Conservation (phyloP, 345 rosid genomes). For the Aegle marmelos region DNA sequence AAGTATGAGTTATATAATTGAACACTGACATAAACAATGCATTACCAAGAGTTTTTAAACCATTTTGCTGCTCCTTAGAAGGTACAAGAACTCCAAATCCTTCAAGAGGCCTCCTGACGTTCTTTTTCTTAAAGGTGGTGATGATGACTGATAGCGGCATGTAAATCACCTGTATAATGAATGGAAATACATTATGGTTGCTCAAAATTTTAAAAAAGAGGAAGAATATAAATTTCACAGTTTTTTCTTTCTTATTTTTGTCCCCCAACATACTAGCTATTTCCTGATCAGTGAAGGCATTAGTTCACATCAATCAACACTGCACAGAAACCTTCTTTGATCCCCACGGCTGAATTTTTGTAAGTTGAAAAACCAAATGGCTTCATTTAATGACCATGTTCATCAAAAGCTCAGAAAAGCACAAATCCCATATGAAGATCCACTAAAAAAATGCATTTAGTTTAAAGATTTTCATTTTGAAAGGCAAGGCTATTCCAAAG, state of each 20-base stretch:
- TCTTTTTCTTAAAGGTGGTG: constrained; percentile 83
- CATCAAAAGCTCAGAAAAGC: not conserved
- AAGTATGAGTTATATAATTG: not conserved
- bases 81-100: constrained; percentile 98
- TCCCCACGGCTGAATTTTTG: not conserved
- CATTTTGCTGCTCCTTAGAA: constrained; percentile 77
- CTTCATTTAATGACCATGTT: constrained; percentile 4
- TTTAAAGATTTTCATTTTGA: not conserved
- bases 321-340: not conserved
- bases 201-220: not conserved
- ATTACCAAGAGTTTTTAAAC: constrained; percentile 84
- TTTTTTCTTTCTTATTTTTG: not conserved
- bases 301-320: not conserved
- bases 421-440: not conserved
- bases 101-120: constrained; percentile 81
- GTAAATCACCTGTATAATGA: constrained; percentile 53
- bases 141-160: constrained; percentile 81
- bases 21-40: constrained; percentile 3
- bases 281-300: constrained; percentile 6
- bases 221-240: not conserved
- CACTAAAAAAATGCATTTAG: not conserved
- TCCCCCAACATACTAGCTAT: not conserved
- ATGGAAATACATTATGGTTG: constrained; percentile 8
- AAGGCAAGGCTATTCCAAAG: not conserved
- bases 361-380: not conserved